phyloP scores from a whole-genome alignment of 2,329 filamentous ascomycete genomes.

The Graphilbum sp. region DNA sequence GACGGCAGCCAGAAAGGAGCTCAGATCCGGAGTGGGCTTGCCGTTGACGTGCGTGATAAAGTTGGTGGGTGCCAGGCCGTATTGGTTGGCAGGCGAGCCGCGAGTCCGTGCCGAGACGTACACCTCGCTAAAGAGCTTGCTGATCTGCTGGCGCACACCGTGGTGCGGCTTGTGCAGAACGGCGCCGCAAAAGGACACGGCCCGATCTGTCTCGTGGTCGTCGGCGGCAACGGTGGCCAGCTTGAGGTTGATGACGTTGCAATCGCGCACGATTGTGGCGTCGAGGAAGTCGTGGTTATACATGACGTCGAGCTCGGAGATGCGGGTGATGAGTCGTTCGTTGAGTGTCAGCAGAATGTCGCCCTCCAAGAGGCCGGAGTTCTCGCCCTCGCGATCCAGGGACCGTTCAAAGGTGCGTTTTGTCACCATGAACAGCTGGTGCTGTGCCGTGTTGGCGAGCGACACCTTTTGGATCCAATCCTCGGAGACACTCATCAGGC shows the following conservation, averaged over 20 bases:
- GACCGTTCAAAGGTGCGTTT: constrained; percentile 59
- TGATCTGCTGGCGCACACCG: constrained; percentile 92
- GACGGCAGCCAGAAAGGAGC: constrained; percentile 65
- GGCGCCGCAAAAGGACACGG: constrained; percentile 88
- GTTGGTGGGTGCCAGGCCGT: constrained; percentile 87
- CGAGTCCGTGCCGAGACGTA: constrained; percentile 81
- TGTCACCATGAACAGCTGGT: constrained; percentile 91
- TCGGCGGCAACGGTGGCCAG: constrained; percentile 77
- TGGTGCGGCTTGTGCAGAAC: constrained; percentile 88
- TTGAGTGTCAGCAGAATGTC: constrained; percentile 89
- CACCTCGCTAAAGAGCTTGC: constrained; percentile 87
- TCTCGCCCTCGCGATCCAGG: constrained; percentile 11
- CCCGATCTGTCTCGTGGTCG: constrained; percentile 81
- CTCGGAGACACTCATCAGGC: constrained; percentile 92
- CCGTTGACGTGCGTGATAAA: constrained; percentile 96
- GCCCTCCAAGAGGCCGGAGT: constrained; percentile 60
- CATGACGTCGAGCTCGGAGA: constrained; percentile 91
- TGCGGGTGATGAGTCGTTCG: constrained; percentile 78
- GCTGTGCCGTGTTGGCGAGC: constrained; percentile 72
- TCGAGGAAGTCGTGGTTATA: constrained; percentile 75
- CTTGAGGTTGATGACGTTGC: constrained; percentile 58
- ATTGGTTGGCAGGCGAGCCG: constrained; percentile 74
- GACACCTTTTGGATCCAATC: constrained; percentile 91
- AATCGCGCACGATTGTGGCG: constrained; percentile 73
- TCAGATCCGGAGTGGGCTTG: constrained; percentile 64